Conservation (phyloP, 2,329 filamentous ascomycete species). For the Diaporthe batatas region DNA sequence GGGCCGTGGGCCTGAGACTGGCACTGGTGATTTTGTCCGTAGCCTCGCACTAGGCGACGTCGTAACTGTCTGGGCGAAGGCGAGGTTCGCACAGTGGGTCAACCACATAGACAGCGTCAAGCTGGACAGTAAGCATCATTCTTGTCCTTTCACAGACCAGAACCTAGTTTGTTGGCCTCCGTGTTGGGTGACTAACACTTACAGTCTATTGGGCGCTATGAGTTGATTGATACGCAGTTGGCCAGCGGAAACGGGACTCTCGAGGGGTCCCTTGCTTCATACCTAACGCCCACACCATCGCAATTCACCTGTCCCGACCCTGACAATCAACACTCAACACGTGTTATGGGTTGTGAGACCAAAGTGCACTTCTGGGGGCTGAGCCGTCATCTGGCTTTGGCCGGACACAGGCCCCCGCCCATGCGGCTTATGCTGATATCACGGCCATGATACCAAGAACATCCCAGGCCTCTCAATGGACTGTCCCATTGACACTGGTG, state of each 20-base stretch:
- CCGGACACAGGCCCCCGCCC: too few relatives aligned
- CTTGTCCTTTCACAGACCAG: neutral
- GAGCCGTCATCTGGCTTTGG: too few relatives aligned
- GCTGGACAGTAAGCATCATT: slow-evolving; percentile 54
- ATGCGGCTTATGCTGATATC: neutral
- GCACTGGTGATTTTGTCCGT: slow-evolving; percentile 68
- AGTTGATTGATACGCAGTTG: slow-evolving; percentile 33
- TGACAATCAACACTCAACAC: neutral
- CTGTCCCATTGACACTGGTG: too few relatives aligned
- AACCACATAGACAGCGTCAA: slow-evolving; percentile 64
- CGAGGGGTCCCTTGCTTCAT: neutral
- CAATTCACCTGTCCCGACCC: neutral
- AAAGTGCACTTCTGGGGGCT: neutral
- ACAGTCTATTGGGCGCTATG: slow-evolving; percentile 68
- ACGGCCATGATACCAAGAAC: neutral
- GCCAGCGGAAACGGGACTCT: neutral
- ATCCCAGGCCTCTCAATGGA: neutral
- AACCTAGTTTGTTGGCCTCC: neutral
- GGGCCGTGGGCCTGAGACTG: slow-evolving; percentile 66
- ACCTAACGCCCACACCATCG: neutral
- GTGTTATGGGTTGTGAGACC: neutral
- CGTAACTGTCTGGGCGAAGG: slow-evolving; percentile 72
- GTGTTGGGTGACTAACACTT: neutral
- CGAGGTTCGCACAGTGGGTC: slow-evolving; percentile 67
- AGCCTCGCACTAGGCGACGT: slow-evolving; percentile 70